phyloP scores from a whole-genome alignment of 257 asterid species.

The Leptodermis oblonga region DNA sequence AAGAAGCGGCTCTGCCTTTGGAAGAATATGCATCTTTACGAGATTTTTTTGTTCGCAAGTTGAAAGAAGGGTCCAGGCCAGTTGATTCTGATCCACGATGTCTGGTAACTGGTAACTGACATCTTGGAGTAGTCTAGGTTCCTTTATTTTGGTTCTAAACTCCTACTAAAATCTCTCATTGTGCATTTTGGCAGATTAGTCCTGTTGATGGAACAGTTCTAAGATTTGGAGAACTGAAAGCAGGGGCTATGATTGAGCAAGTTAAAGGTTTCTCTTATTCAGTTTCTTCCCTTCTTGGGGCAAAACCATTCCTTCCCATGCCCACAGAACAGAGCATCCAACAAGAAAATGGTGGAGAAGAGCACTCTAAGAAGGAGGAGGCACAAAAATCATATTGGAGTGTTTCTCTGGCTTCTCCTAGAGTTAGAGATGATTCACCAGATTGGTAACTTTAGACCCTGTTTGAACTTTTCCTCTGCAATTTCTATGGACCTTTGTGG shows the following conservation, averaged over 20 bases:
- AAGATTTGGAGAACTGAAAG: slow-evolving; percentile 74
- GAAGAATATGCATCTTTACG: slow-evolving; percentile 83
- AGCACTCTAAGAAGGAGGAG: slow-evolving; percentile 25
- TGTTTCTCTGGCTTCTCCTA: slow-evolving; percentile 83
- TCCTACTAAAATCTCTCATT: slow-evolving; percentile 1
- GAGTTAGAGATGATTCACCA: slow-evolving; percentile 56
- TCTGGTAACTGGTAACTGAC: slow-evolving; percentile 96
- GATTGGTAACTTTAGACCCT: slow-evolving; percentile 41
- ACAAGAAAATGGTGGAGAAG: slow-evolving; percentile 38
- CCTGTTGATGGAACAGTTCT: slow-evolving; percentile 93
- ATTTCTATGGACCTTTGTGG: not conserved
- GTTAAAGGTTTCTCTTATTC: slow-evolving; percentile 92
- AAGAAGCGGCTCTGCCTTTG: slow-evolving; percentile 75
- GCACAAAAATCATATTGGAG: slow-evolving; percentile 84
- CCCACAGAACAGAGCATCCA: slow-evolving; percentile 36
- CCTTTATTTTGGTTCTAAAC: not conserved
- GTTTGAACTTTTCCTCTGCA: not conserved
- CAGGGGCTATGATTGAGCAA: slow-evolving; percentile 94
- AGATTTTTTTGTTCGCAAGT: slow-evolving; percentile 70
- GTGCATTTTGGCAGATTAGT: slow-evolving; percentile 54
- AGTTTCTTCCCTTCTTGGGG: slow-evolving; percentile 80
- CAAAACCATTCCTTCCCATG: slow-evolving; percentile 57
- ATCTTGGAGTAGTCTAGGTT: slow-evolving; percentile 26
- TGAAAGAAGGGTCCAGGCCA: slow-evolving; percentile 81
- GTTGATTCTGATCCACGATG: slow-evolving; percentile 59